Evolutionary conservation across 2,329 filamentous ascomycete genomes (phyloP).

Genomic region (Metarhizium anisopliae): DNA sequence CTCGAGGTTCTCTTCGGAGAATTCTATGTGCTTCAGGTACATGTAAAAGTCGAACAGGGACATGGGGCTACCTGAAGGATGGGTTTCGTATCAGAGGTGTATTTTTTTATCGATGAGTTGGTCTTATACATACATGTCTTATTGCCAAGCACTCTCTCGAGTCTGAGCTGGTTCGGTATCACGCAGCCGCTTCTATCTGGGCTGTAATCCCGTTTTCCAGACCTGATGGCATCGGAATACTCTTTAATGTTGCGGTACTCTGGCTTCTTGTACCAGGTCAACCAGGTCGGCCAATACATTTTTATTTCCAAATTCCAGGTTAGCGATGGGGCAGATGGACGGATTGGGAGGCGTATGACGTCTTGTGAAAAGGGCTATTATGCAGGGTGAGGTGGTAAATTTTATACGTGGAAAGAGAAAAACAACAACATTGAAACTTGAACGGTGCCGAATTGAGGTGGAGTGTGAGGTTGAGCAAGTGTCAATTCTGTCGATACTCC

Average conservation of each 20-base stretch:
- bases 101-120: not conserved
- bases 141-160: conserved; percentile 38
- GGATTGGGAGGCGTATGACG: too few species aligned
- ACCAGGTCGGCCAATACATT: conserved; percentile 19
- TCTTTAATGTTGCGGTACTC: conserved; percentile 38
- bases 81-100: not conserved
- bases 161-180: conserved; percentile 18
- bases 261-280: conserved; percentile 40
- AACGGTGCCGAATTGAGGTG: too few species aligned
- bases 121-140: conserved; percentile 28
- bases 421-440: too few species aligned
- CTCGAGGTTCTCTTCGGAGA: conserved; percentile 39
- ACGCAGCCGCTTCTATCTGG: conserved; percentile 21
- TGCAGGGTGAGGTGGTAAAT: too few species aligned
- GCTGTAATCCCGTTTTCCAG: conserved; percentile 25
- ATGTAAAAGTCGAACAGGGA: conserved; percentile 42
- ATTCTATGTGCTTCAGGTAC: conserved; percentile 41
- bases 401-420: too few species aligned
- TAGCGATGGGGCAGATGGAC: too few species aligned
- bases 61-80: conserved; percentile 32
- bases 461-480: too few species aligned
- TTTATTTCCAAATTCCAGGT: too few species aligned
- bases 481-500: too few species aligned
- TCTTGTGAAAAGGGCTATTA: too few species aligned
- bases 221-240: conserved; percentile 28